Conservation (phyloP, 768 basidiomycete genomes). For the Leucocoprinus birnbaumii region DNA sequence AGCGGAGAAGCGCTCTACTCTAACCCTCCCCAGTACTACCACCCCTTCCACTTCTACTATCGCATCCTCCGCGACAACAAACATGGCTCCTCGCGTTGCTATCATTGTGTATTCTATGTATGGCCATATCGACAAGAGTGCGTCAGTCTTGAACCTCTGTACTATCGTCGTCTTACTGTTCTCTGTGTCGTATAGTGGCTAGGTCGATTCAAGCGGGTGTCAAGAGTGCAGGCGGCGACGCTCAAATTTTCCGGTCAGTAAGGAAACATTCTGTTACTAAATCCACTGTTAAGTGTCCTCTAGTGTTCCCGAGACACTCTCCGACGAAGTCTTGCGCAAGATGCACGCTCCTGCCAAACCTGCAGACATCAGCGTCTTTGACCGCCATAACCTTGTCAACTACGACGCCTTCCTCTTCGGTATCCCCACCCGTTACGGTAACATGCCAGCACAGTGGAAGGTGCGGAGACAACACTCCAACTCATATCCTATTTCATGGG, state of each 20-base stretch:
- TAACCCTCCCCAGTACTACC: not conserved
- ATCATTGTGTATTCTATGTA: constrained; percentile 76
- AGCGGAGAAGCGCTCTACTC: constrained; percentile 14
- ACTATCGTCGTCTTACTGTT: not conserved
- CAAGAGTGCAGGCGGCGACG: constrained; percentile 44
- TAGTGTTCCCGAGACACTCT: constrained; percentile 79
- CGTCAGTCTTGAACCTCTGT: constrained; percentile 16
- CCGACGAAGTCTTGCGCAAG: constrained; percentile 51
- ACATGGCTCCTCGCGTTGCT: constrained; percentile 56
- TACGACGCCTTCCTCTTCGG: constrained; percentile 71
- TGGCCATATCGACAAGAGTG: constrained; percentile 70
- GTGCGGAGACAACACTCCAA: constrained; percentile 6
- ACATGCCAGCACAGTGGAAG: constrained; percentile 62
- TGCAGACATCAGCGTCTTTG: constrained; percentile 55
- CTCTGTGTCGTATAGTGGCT: constrained; percentile 46
- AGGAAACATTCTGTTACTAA: not conserved
- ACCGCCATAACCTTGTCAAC: constrained; percentile 41
- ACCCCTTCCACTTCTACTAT: not conserved
- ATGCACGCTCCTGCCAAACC: constrained; percentile 64
- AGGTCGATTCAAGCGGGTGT: constrained; percentile 48
- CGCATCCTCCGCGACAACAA: not conserved
- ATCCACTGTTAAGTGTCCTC: not conserved
- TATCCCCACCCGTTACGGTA: constrained; percentile 73
- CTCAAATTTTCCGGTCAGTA: constrained; percentile 53
- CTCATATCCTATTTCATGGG: not conserved